Conservation (phyloP, 331 rosid species). For the Prunus yedoensis region DNA sequence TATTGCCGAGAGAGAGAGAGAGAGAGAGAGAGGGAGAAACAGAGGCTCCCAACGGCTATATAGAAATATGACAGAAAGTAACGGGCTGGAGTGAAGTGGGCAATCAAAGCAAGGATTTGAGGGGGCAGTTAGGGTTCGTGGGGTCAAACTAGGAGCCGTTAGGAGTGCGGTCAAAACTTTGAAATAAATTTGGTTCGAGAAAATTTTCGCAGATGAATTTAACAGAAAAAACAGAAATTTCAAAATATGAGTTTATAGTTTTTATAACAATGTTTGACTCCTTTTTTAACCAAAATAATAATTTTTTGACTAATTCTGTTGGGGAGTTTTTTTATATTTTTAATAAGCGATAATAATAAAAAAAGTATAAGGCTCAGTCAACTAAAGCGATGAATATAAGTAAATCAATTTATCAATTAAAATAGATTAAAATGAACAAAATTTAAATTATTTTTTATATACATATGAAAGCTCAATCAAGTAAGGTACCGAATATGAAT, state of each 20-base stretch:
- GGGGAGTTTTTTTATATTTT: neutral
- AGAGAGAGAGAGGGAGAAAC: neutral
- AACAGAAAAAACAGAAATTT: neutral
- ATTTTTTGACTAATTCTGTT: neutral
- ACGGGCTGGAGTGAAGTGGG: neutral
- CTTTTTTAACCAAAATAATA: neutral
- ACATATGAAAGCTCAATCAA: no score
- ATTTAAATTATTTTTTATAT: no score
- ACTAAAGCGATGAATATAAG: no score
- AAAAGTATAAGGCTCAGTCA: no score
- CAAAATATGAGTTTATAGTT: neutral
- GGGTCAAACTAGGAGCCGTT: slow-evolving; percentile 41
- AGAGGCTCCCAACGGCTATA: slow-evolving; percentile 46
- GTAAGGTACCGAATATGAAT: no score
- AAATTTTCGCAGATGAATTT: neutral
- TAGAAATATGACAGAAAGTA: neutral
- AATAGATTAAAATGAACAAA: no score
- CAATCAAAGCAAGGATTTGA: neutral
- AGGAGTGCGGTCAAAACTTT: slow-evolving; percentile 15
- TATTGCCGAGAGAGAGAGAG: neutral
- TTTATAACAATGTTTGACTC: neutral
- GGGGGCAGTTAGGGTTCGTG: slow-evolving; percentile 26
- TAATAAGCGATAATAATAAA: no score
- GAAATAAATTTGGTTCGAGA: neutral
- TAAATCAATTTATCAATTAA: no score